These are phyloP conservation scores for Arthrobotrys pseudoclavata DNA, from an alignment of 2,329 filamentous ascomycete species.

Conservation along the genomic window DNA sequence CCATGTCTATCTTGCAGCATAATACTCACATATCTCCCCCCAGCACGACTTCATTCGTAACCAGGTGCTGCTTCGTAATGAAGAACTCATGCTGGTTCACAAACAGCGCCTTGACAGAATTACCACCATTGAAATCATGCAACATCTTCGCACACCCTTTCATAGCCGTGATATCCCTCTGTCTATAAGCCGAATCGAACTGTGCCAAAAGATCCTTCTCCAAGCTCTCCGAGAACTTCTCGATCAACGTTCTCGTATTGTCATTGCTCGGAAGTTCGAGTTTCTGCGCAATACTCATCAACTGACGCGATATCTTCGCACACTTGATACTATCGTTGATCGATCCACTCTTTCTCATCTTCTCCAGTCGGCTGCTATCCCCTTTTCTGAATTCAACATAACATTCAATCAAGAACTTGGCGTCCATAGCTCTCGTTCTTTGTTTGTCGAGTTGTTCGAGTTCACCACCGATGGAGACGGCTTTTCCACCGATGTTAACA, in stretches of 20 bases:
- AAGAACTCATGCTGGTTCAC: conserved; percentile 99
- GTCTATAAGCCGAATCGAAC: conserved; percentile 96
- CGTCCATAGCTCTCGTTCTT: conserved; percentile 87
- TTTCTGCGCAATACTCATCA: conserved; percentile 93
- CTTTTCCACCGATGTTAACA: conserved; percentile 86
- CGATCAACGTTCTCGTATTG: conserved; percentile 87
- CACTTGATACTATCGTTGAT: conserved; percentile 94
- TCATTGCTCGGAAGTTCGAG: conserved; percentile 78
- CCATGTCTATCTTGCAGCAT: background rate
- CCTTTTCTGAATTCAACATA: conserved; percentile 95
- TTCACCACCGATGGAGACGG: conserved; percentile 93
- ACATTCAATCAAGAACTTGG: conserved; percentile 94
- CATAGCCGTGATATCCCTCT: conserved; percentile 98
- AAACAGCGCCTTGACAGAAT: conserved; percentile 94
- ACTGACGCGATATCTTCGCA: conserved; percentile 90
- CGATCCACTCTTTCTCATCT: conserved; percentile 84
- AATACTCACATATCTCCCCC: conserved; percentile 72
- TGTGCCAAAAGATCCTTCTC: conserved; percentile 96
- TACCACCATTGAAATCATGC: conserved; percentile 94
- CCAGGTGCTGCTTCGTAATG: conserved; percentile 92
- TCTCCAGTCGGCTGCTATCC: conserved; percentile 86
- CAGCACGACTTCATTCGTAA: conserved; percentile 83
- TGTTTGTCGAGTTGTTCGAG: conserved; percentile 96
- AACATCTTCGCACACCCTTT: conserved; percentile 93
- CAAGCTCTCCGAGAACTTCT: conserved; percentile 95